Percentiles rank a stretch among this genome's conserved stretches.
phyloP scores from a whole-genome alignment of 768 basidiomycete genomes.

The Mycena floridula region DNA sequence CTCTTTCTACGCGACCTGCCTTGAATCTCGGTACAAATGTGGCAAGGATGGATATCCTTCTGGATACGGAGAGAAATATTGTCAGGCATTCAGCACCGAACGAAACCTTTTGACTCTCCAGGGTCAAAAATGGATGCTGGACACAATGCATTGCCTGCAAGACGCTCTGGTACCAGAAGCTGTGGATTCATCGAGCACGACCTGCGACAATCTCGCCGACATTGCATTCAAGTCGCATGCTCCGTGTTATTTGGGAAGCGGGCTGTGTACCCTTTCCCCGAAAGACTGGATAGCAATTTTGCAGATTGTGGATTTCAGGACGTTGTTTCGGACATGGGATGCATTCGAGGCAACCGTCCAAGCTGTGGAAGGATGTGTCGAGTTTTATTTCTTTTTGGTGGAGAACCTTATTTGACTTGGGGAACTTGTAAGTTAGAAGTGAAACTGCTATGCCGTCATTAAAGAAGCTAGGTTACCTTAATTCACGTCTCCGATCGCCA shows the following conservation, averaged over 20 bases:
- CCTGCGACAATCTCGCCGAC: constrained; percentile 27
- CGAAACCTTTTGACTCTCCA: constrained; percentile 19
- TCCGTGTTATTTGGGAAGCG: constrained; percentile 32
- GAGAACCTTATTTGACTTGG: no score
- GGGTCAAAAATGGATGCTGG: constrained; percentile 37
- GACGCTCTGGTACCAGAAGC: constrained; percentile 30
- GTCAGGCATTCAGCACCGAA: constrained; percentile 29
- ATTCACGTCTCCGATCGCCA: no score
- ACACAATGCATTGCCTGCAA: constrained; percentile 43
- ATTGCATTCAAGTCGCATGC: constrained; percentile 37
- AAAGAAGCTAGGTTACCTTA: no score
- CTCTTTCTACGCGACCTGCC: constrained; percentile 37
- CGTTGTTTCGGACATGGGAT: constrained; percentile 24
- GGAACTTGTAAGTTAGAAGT: no score
- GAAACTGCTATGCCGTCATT: no score
- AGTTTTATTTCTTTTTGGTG: constrained; percentile 12
- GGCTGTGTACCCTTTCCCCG: constrained; percentile 31
- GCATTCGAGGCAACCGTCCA: constrained; percentile 21
- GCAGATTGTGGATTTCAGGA: constrained; percentile 26
- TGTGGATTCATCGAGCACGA: constrained; percentile 9
- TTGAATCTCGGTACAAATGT: constrained; percentile 39
- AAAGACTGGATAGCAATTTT: constrained; percentile 31
- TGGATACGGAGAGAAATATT: constrained; percentile 33
- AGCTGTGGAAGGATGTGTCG: constrained; percentile 24
- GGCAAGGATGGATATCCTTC: constrained; percentile 37